These are phyloP conservation scores for Auricularia sp. DNA, from an alignment of 768 basidiomycete species.

Conservation along the genomic window DNA sequence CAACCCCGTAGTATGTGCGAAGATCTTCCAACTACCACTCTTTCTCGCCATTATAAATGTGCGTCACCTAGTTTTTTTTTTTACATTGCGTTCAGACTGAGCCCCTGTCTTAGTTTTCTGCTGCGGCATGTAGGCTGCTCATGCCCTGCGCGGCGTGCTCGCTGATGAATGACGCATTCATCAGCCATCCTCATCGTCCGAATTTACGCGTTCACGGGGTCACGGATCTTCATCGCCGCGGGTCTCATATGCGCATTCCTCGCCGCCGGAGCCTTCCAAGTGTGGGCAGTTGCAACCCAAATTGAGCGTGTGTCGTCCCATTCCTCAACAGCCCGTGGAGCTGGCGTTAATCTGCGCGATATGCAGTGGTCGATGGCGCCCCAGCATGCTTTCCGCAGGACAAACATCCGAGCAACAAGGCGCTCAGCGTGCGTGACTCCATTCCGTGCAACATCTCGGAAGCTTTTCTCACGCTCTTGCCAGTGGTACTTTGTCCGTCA, in stretches of 20 bases:
- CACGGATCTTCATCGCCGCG: background rate
- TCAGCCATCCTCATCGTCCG: background rate
- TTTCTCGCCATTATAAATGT: background rate
- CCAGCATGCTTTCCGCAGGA: too few species aligned
- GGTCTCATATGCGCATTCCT: background rate
- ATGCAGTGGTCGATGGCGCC: too few species aligned
- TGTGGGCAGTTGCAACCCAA: background rate
- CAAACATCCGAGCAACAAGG: too few species aligned
- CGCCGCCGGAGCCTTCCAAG: background rate
- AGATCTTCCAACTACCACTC: background rate
- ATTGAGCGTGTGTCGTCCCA: background rate
- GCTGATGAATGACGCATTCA: too few species aligned
- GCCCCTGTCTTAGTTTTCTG: background rate
- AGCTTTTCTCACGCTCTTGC: too few species aligned
- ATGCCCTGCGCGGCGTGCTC: too few species aligned
- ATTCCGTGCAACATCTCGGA: too few species aligned
- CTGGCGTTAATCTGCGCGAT: too few species aligned
- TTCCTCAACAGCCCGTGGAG: background rate
- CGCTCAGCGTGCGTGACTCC: too few species aligned
- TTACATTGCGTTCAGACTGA: too few species aligned
- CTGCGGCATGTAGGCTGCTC: background rate
- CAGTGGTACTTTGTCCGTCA: background rate
- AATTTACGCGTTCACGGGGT: background rate
- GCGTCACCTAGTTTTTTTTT: background rate
- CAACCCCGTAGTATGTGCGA: background rate